These are phyloP conservation scores for Arctium lappa DNA, from an alignment of 129 eudicot species.

Conservation along the genomic window DNA sequence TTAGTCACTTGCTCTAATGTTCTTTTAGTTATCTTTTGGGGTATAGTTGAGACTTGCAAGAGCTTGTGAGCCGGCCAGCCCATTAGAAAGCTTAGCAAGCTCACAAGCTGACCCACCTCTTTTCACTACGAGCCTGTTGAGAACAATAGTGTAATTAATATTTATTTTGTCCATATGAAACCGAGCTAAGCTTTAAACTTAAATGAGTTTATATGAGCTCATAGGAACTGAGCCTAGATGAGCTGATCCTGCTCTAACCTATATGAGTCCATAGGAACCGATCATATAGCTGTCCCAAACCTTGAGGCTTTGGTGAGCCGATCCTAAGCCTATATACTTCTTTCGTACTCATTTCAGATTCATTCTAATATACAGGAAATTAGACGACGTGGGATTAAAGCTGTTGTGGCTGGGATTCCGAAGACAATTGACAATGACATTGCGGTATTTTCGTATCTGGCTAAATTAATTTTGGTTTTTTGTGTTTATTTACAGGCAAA, in stretches of 20 bases:
- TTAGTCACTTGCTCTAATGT: background rate
- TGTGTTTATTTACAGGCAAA: background rate
- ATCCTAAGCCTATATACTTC: background rate
- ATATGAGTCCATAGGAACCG: too few relatives aligned
- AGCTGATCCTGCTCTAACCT: too few relatives aligned
- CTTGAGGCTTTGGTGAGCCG: too few relatives aligned
- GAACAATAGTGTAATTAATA: too few relatives aligned
- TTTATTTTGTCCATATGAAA: too few relatives aligned
- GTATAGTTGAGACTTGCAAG: background rate
- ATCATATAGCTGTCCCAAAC: too few relatives aligned
- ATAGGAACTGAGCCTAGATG: too few relatives aligned
- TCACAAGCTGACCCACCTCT: too few relatives aligned
- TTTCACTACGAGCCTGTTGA: too few relatives aligned
- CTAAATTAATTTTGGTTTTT: background rate
- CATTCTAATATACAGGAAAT: constrained; percentile 54
- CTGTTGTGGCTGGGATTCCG: constrained; percentile 83
- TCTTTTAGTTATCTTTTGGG: background rate
- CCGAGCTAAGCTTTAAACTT: too few relatives aligned
- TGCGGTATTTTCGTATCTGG: constrained; percentile 41
- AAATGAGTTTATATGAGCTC: too few relatives aligned
- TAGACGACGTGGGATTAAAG: constrained; percentile 70
- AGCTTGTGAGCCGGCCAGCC: too few relatives aligned
- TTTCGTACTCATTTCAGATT: background rate
- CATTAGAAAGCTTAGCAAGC: background rate
- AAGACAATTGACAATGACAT: constrained; percentile 86